These are phyloP conservation scores for Rhizopogon vulgaris DNA, from an alignment of 768 basidiomycete genomes.

Conservation along the genomic window DNA sequence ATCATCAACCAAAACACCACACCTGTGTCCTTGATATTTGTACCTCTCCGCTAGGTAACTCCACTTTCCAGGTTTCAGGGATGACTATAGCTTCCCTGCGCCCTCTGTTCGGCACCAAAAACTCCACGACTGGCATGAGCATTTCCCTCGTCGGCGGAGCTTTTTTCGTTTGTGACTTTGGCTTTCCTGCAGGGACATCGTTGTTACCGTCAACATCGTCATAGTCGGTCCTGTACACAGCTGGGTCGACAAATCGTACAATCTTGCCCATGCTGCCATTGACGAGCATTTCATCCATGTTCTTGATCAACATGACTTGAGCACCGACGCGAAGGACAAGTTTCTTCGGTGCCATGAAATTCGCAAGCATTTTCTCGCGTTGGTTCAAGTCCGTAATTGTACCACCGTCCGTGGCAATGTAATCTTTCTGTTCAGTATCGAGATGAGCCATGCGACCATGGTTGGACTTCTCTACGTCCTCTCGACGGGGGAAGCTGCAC, in stretches of 20 bases:
- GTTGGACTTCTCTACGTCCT: slow-evolving; percentile 90
- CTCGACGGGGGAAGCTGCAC: slow-evolving; percentile 82
- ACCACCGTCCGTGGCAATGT: slow-evolving; percentile 60
- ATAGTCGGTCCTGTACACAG: slow-evolving; percentile 36
- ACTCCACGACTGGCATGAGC: slow-evolving; percentile 73
- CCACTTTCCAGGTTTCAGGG: slow-evolving; percentile 80
- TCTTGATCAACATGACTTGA: slow-evolving; percentile 96
- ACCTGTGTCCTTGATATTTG: slow-evolving; percentile 81
- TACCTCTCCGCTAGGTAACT: slow-evolving; percentile 80
- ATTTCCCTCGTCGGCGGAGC: slow-evolving; percentile 24
- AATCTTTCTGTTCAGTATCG: slow-evolving; percentile 46
- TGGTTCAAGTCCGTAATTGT: slow-evolving; percentile 43
- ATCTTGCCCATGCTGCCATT: slow-evolving; percentile 93
- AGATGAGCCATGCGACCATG: slow-evolving; percentile 57
- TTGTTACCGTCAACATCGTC: slow-evolving; percentile 30
- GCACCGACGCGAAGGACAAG: slow-evolving; percentile 73
- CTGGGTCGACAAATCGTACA: slow-evolving; percentile 60
- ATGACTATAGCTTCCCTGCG: slow-evolving; percentile 51
- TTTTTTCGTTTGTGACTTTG: slow-evolving; percentile 24
- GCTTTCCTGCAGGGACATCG: slow-evolving; percentile 20
- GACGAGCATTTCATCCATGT: slow-evolving; percentile 82
- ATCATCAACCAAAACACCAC: slow-evolving; percentile 10
- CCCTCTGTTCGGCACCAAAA: slow-evolving; percentile 53
- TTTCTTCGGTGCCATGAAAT: slow-evolving; percentile 80
- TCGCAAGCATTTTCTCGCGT: slow-evolving; percentile 73